phyloP scores from a whole-genome alignment of 2,329 filamentous ascomycete genomes.

The Capronia coronata region DNA sequence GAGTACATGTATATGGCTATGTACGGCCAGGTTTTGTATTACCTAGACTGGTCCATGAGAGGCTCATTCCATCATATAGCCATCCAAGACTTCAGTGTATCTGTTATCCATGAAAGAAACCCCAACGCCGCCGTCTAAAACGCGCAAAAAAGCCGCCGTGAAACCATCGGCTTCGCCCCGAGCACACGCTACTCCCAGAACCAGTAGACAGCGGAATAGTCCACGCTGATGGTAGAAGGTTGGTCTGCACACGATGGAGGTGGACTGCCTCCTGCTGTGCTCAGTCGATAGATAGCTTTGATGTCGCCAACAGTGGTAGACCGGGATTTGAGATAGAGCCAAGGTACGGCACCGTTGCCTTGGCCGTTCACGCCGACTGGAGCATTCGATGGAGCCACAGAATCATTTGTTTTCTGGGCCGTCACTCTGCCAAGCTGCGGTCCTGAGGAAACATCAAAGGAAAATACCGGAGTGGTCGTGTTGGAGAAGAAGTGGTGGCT shows the following conservation, averaged over 20 bases:
- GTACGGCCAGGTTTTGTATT: not conserved
- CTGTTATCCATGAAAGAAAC: not conserved
- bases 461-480: slow-evolving; percentile 68
- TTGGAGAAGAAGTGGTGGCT: slow-evolving; percentile 78
- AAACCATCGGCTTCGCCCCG: not conserved
- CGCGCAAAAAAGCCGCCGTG: not conserved
- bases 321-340: slow-evolving; percentile 60
- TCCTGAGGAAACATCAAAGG: slow-evolving; percentile 50
- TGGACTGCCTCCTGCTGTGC: slow-evolving; percentile 73
- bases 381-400: slow-evolving; percentile 57
- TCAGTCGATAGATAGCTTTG: slow-evolving; percentile 63
- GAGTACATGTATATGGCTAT: not conserved
- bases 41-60: not conserved
- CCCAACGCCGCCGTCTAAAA: not conserved
- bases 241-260: slow-evolving; percentile 66
- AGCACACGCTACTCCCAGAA: slow-evolving; percentile 38
- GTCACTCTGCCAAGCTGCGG: slow-evolving; percentile 53
- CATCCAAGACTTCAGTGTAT: not conserved
- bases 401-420: slow-evolving; percentile 56
- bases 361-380: slow-evolving; percentile 49
- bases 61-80: not conserved
- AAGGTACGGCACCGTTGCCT: slow-evolving; percentile 66
- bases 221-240: slow-evolving; percentile 57
- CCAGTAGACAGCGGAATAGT: slow-evolving; percentile 79
- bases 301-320: slow-evolving; percentile 48